phyloP scores from a whole-genome alignment of 345 rosid genomes.

The Sisymbrium irio region DNA sequence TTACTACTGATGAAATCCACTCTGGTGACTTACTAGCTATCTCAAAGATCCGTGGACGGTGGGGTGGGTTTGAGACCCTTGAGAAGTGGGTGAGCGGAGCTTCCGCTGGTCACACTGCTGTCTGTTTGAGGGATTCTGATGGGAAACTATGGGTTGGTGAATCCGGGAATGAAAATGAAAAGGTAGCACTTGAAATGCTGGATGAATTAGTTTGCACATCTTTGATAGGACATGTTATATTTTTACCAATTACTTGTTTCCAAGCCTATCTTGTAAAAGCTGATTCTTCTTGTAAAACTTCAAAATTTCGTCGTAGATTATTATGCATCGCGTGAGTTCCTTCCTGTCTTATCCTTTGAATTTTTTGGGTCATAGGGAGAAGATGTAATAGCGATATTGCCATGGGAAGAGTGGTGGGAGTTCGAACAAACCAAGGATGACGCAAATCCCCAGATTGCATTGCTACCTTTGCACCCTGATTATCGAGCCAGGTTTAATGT shows the following conservation, averaged over 20 bases:
- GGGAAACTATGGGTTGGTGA: slow-evolving; percentile 98
- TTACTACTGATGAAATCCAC: slow-evolving; percentile 68
- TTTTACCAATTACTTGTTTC: neutral
- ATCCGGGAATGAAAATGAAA: slow-evolving; percentile 92
- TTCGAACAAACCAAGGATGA: slow-evolving; percentile 89
- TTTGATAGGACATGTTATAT: neutral
- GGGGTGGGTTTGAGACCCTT: slow-evolving; percentile 97
- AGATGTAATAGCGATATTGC: slow-evolving; percentile 72
- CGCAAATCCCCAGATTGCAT: slow-evolving; percentile 84
- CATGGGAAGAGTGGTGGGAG: slow-evolving; percentile 99
- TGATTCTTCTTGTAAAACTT: neutral
- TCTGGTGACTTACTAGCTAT: slow-evolving; percentile 90
- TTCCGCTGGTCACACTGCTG: slow-evolving; percentile 94
- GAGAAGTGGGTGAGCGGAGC: slow-evolving; percentile 99
- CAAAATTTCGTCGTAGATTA: neutral
- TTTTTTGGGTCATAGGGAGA: slow-evolving; percentile 59
- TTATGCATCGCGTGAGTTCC: neutral
- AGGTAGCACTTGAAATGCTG: slow-evolving; percentile 45
- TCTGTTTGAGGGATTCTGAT: slow-evolving; percentile 82
- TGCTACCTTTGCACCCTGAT: slow-evolving; percentile 92
- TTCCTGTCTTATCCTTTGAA: slow-evolving; percentile 3
- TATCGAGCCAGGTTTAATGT: slow-evolving; percentile 81
- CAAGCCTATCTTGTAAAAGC: neutral
- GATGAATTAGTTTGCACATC: neutral
- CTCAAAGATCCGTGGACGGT: slow-evolving; percentile 85